Evolutionary conservation across 1,284 basidiomycete species (phyloP), one percentile per base, ranked within the genome.

Genomic region (Puccinia polysora): DNA sequence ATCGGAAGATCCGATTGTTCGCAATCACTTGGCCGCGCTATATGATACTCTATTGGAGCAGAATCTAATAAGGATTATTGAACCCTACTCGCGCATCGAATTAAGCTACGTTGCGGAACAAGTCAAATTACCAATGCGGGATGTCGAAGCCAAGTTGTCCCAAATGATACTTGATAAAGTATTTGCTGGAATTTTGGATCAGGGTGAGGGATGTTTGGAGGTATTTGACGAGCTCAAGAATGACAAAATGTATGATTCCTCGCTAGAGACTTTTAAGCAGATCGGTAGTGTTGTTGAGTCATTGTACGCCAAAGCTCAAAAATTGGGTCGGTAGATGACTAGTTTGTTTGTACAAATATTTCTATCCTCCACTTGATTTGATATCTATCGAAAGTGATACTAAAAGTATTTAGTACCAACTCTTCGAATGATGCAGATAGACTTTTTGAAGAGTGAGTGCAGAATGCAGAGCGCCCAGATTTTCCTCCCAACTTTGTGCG

Each of bases 161-260:
- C 95, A 97, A 80, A 97, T 98, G 94, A 97, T 98, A 75, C 82
- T 97, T 50, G 95, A 97, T 81, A 94, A 95, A 77, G 87, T 94
- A 0, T 87, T 97, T 77, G 86, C 91, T 75, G 95, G 95, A 6
- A 92, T 97, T 2, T 83, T 98, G 23, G 95, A 97, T 79, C 95
- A 97, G 80, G 92, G 91, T 20, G 86, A 90, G 0, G 94, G 94
- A 0, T 95, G 93, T 78, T 81, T 97, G 59, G 77, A 79, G 36
- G 77, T 80, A 10, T 80, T 75, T 53, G 79, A 80, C 23, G 74
- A 78, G 67, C 73, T 73, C 12, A 72, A 72, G n/a, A 74, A 77
- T n/a, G 77, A 79, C 32, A 74, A 74, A 65, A 43, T 74, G 74
- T 80, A 80, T 71, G 75, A 76, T 50, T 74, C 74, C 14, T 76